Evolutionary conservation across 805 yeast genomes (phyloP), one percentile per base, ranked within the genome.

Genomic region (Metschnikowia cerradonensis): DNA sequence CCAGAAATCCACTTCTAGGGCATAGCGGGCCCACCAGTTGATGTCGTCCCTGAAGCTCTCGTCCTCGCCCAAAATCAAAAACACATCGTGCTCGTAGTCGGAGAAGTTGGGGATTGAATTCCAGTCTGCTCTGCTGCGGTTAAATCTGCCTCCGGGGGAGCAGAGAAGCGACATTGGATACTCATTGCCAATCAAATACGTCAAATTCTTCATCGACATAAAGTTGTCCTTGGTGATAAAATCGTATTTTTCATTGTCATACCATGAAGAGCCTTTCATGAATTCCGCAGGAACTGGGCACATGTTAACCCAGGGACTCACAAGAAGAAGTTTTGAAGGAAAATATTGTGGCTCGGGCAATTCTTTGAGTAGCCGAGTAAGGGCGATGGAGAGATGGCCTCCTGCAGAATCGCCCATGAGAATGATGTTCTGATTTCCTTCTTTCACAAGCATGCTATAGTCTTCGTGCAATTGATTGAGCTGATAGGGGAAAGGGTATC

Each of bases 321-420:
- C 55, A 34, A 71, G 58, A 2, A 68, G 44, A 22, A 64, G 50
- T 39, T 63, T 60, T 14, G 52, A 56, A 0, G 74, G 76, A 55
- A 54, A 67, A 1, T 60, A 53, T 30, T 41, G 39, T 3, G 48
- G 53, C 32, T 51, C 48, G 2, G 35, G 36, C 39, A 50, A 39
- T 5, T 41, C 32, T 23, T 61, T 60, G 54, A 72, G 57, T 41
- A 53, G 62, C 47, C 70, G 68, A 14, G 70, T 55, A 50, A 64
- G 67, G 15, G 60, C 60, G 19, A 72, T 53, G 14, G 65, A 57
- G 52, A 73, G 63, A 53, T 72, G 65, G 1, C 73, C 77, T 26
- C 78, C 78, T 8, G 77, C 77, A 1, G 76, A 71, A 54, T 73
- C 78, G 3, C 78, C 77, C 55, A 73, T 53, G 4, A 73, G 57